Evolutionary conservation across 2,329 filamentous ascomycete species (phyloP).

Genomic region (Colletotrichum liriopes): DNA sequence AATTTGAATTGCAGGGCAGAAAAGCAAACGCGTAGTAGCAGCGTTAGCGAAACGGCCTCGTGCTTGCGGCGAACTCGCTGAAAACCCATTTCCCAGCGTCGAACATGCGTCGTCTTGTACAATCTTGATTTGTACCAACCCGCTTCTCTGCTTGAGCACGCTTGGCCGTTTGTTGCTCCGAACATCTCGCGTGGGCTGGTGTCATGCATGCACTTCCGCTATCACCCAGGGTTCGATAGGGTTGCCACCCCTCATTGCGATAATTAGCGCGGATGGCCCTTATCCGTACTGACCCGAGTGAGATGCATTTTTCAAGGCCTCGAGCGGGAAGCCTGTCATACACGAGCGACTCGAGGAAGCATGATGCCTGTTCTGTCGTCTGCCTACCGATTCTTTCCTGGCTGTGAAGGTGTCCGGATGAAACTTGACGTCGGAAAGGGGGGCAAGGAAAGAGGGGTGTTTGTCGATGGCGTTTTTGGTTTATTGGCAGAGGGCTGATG

Average conservation of each 20-base stretch:
- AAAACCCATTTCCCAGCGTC: neutral
- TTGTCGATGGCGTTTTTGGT: constrained; percentile 8
- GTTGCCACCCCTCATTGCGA: neutral
- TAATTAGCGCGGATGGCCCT: constrained; percentile 9
- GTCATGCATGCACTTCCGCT: constrained; percentile 11
- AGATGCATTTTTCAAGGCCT: neutral
- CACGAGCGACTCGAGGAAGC: neutral
- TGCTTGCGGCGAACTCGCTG: neutral
- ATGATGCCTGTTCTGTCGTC: constrained; percentile 21
- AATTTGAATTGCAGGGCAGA: neutral
- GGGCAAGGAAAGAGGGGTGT: constrained; percentile 11
- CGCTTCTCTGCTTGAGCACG: neutral
- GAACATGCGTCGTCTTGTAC: neutral
- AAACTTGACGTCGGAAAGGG: constrained; percentile 27
- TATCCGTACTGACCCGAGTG: constrained; percentile 11
- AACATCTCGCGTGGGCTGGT: neutral
- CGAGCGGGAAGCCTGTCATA: constrained; percentile 4
- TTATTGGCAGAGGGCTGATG: constrained; percentile 26
- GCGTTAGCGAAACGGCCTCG: neutral
- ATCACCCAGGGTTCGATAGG: neutral
- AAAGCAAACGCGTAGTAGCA: neutral
- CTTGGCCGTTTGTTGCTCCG: neutral
- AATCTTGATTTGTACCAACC: neutral
- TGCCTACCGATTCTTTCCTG: neutral
- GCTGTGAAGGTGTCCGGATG: constrained; percentile 13